Evolutionary conservation across 23 red algal genomes (phyloP).

Genomic region (Gracilaria domingensis): DNA sequence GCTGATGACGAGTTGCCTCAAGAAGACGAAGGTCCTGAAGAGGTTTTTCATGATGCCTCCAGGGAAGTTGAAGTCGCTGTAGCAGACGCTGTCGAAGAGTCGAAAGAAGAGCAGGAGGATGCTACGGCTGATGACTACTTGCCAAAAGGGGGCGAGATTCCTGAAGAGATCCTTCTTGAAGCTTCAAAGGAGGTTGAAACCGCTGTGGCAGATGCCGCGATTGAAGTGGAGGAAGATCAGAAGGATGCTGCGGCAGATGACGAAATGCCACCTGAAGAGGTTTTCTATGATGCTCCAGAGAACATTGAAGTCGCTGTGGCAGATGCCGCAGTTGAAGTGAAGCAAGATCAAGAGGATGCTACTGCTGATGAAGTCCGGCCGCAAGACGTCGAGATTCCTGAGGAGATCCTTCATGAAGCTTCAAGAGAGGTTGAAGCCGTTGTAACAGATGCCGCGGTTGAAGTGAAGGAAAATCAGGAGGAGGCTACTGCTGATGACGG

Average conservation of each 20-base stretch:
- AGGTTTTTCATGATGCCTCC: background rate
- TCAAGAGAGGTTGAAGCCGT: no score
- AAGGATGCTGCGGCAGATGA: no score
- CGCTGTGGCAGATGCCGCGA: no score
- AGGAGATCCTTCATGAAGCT: no score
- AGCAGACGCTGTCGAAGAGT: background rate
- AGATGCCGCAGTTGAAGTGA: background rate
- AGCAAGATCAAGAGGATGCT: no score
- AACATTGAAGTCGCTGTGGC: background rate
- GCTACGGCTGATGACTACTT: no score
- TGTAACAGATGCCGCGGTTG: background rate
- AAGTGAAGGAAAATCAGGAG: background rate
- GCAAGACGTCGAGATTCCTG: no score
- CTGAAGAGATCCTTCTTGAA: no score
- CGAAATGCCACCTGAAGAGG: background rate
- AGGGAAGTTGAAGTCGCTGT: background rate
- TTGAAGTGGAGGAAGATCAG: background rate
- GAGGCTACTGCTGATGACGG: no score
- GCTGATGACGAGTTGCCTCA: background rate
- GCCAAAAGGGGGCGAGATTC: no score
- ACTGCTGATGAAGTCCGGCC: no score
- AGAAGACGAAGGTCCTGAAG: background rate
- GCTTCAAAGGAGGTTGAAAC: no score
- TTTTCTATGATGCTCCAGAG: background rate
- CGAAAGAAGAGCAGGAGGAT: background rate